Conservation (phyloP, 1,284 basidiomycete species). For the Rhodotorula sp. region DNA sequence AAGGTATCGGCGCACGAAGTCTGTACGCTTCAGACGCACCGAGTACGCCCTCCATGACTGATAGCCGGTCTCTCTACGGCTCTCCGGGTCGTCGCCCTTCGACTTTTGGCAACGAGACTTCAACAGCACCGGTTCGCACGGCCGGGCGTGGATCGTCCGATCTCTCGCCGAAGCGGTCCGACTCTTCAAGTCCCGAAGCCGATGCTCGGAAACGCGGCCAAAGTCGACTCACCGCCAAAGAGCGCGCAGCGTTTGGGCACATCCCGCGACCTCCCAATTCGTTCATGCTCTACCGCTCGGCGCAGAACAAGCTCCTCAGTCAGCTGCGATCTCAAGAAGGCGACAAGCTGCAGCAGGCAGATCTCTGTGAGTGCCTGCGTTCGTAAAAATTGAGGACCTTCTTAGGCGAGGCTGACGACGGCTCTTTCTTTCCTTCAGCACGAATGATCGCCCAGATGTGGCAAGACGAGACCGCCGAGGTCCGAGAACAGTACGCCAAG, state of each 20-base stretch:
- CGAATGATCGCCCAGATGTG: conserved; percentile 10
- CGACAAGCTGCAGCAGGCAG: background rate
- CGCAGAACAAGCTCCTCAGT: background rate
- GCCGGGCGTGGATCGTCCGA: background rate
- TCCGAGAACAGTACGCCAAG: background rate
- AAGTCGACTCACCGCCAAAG: background rate
- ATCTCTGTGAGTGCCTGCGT: background rate
- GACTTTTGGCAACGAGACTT: too few relatives aligned
- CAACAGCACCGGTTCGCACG: too few relatives aligned
- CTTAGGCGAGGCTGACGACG: background rate
- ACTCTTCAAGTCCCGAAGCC: background rate
- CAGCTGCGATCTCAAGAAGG: background rate
- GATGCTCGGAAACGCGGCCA: background rate
- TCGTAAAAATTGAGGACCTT: background rate
- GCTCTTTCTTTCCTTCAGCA: background rate
- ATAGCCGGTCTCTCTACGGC: too few relatives aligned
- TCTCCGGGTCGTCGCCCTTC: too few relatives aligned
- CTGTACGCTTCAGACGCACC: too few relatives aligned
- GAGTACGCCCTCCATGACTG: too few relatives aligned
- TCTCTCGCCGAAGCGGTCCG: background rate
- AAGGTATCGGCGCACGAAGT: too few relatives aligned
- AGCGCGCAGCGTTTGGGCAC: background rate
- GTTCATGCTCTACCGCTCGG: conserved; percentile 21
- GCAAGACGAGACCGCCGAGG: background rate
- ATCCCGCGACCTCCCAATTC: conserved; percentile 11